Conservation (phyloP, 1,284 basidiomycete genomes). For the Peniophora sp. region DNA sequence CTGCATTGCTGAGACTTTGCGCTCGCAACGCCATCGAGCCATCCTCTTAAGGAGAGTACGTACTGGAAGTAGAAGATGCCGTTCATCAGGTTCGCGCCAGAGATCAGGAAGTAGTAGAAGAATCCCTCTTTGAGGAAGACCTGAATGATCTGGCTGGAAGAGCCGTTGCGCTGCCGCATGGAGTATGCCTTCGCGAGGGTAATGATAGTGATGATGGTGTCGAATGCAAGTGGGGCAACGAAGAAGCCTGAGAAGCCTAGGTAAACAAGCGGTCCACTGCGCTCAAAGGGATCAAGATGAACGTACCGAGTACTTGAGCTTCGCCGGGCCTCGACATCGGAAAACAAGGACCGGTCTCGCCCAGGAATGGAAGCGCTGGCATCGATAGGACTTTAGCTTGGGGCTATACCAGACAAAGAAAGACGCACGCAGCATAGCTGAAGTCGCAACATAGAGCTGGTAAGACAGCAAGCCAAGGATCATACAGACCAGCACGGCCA, state of each 20-base stretch:
- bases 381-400: no score
- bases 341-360: neutral
- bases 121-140: neutral
- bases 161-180: neutral
- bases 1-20: no score
- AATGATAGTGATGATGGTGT: neutral
- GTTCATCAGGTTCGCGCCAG: neutral
- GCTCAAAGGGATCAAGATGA: constrained; percentile 4
- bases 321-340: neutral
- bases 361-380: neutral
- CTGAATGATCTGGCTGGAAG: neutral
- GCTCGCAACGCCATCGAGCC: no score
- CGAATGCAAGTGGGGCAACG: neutral
- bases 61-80: constrained; percentile 1
- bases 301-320: constrained; percentile 53
- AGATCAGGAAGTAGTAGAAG: neutral
- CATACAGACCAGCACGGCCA: neutral
- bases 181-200: neutral
- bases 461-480: neutral
- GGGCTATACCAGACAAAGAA: constrained; percentile 2
- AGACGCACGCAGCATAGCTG: neutral
- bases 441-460: neutral
- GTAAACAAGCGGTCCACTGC: no score
- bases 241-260: neutral
- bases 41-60: neutral